Percentiles rank a stretch among this genome's conserved stretches.
Evolutionary conservation across 1,284 basidiomycete species (phyloP).

Genomic region (Mixia osmundae): DNA sequence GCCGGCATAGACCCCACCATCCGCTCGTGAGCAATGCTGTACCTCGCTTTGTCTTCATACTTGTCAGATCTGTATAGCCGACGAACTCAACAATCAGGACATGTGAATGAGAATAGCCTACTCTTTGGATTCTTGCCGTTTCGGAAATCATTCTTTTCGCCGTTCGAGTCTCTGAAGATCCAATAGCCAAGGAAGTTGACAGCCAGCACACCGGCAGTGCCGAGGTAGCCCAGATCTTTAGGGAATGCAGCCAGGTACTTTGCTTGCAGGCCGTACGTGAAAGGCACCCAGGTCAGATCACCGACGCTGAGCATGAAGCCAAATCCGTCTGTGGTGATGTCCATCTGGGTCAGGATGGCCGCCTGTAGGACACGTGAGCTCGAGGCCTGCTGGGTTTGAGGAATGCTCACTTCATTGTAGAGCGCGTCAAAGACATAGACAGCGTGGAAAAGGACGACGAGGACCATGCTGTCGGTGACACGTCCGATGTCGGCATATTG

Average conservation of each 20-base stretch:
- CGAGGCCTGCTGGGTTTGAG: neutral
- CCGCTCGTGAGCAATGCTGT: conserved; percentile 79
- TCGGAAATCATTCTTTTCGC: conserved; percentile 88
- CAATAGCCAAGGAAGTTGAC: conserved; percentile 61
- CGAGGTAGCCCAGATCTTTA: conserved; percentile 46
- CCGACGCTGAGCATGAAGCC: conserved; percentile 96
- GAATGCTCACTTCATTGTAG: conserved; percentile 49
- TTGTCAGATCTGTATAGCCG: conserved; percentile 35
- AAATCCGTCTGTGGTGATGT: conserved; percentile 92
- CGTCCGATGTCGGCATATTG: conserved; percentile 51
- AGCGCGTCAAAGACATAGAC: conserved; percentile 70
- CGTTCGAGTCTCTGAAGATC: conserved; percentile 73
- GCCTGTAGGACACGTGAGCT: conserved; percentile 18
- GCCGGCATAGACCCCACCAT: conserved; percentile 89
- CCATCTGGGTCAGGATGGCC: conserved; percentile 71
- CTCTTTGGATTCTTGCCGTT: conserved; percentile 82
- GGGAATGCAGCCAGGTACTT: conserved; percentile 77
- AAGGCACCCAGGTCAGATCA: conserved; percentile 85
- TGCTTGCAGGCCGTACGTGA: conserved; percentile 80
- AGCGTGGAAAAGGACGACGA: conserved; percentile 63
- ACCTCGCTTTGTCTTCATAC: conserved; percentile 60
- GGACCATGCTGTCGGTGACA: conserved; percentile 75
- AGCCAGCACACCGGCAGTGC: conserved; percentile 36
- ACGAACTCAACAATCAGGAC: neutral
- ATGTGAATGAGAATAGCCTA: conserved; percentile 15